These are phyloP conservation scores for Nemophila menziesii DNA, from an alignment of 257 asterid genomes.

Conservation along the genomic window DNA sequence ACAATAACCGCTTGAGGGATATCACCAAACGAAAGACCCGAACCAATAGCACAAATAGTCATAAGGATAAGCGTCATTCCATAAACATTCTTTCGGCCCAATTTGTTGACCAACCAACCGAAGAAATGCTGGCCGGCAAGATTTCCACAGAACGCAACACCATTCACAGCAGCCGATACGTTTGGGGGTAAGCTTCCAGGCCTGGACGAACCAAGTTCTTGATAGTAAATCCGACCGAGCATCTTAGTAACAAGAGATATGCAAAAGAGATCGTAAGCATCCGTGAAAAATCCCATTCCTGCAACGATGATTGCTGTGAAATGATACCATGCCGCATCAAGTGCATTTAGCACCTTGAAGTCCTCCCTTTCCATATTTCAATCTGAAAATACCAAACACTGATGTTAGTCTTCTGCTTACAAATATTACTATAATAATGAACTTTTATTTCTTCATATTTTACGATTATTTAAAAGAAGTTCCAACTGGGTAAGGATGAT, in stretches of 20 bases:
- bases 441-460: too few species aligned
- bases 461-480: too few species aligned
- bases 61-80: constrained; percentile 51
- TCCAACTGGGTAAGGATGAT: too few species aligned
- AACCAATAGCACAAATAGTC: constrained; percentile 42
- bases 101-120: constrained; percentile 68
- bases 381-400: too few species aligned
- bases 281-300: constrained; percentile 69
- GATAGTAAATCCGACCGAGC: constrained; percentile 47
- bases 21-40: constrained; percentile 44
- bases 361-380: constrained; percentile 36
- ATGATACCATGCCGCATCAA: constrained; percentile 50
- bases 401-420: too few species aligned
- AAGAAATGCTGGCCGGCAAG: constrained; percentile 52
- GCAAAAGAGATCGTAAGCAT: constrained; percentile 55
- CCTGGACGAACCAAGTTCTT: constrained; percentile 9
- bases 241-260: constrained; percentile 32
- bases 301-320: constrained; percentile 49
- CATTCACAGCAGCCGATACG: constrained; percentile 39
- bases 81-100: constrained; percentile 57
- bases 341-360: constrained; percentile 48
- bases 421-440: too few species aligned
- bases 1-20: constrained; percentile 40
- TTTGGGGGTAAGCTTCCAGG: constrained; percentile 40
- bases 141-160: constrained; percentile 61